Evolutionary conservation across 208 protist genomes (phyloP).

Genomic region (Leishmania arabica): DNA sequence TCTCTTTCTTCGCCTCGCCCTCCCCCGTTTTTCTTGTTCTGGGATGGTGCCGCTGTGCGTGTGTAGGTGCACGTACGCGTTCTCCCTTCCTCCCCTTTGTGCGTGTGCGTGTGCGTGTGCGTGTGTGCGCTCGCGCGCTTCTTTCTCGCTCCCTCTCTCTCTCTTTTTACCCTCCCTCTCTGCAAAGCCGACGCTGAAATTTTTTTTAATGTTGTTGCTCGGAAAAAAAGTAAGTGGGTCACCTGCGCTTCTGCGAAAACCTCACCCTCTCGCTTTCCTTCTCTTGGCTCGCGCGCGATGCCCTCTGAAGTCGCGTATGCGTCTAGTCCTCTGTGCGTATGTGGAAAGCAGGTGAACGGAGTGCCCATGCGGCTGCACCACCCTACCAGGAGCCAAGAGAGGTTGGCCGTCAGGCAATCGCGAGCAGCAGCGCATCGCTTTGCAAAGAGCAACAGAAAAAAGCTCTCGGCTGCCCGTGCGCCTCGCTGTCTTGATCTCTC

Average conservation of each 20-base stretch:
- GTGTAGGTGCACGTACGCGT: not conserved
- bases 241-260: not conserved
- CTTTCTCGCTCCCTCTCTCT: too few species aligned
- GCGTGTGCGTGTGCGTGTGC: not conserved
- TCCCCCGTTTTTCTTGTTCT: not conserved
- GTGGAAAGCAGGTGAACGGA: too few species aligned
- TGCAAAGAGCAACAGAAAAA: not conserved
- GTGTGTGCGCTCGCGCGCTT: too few species aligned
- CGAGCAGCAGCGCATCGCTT: not conserved
- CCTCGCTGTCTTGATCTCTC: not conserved
- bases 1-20: not conserved
- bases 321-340: not conserved
- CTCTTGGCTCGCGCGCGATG: not conserved
- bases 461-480: not conserved
- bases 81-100: not conserved
- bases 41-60: not conserved
- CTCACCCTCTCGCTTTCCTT: not conserved
- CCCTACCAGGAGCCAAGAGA: not conserved
- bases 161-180: not conserved
- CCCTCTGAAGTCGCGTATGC: not conserved
- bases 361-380: too few species aligned
- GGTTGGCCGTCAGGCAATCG: not conserved
- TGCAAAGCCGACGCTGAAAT: too few species aligned
- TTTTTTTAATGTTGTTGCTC: not conserved
- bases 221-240: not conserved